Evolutionary conservation across 768 basidiomycete species (phyloP).

Genomic region (Tricholoma matsutake): DNA sequence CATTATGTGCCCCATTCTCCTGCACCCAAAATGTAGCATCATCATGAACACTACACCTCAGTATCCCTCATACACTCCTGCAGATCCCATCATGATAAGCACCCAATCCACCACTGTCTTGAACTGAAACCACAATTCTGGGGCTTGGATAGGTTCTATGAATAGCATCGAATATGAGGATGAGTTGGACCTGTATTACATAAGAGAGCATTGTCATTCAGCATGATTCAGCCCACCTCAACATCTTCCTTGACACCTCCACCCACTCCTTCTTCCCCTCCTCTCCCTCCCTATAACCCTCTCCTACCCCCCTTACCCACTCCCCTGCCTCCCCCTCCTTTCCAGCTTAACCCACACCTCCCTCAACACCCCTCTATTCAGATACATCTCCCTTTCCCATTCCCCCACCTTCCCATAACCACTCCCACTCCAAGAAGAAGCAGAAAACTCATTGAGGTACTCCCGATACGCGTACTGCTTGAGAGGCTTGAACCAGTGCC

Average conservation of each 20-base stretch:
- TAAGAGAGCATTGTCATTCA: too few relatives aligned
- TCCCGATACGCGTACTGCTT: constrained; percentile 73
- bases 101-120: too few relatives aligned
- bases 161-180: too few relatives aligned
- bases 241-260: constrained; percentile 34
- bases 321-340: constrained; percentile 49
- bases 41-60: too few relatives aligned
- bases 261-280: constrained; percentile 59
- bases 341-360: constrained; percentile 58
- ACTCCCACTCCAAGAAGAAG: constrained; percentile 17
- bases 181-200: too few relatives aligned
- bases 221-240: constrained; percentile 29
- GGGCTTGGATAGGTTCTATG: too few relatives aligned
- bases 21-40: too few relatives aligned
- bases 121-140: too few relatives aligned
- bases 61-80: too few relatives aligned
- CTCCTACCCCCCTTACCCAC: constrained; percentile 65
- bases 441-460: constrained; percentile 44
- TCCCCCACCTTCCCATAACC: constrained; percentile 31
- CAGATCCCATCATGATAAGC: too few relatives aligned
- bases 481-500: constrained; percentile 48
- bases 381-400: constrained; percentile 62
- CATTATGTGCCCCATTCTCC: too few relatives aligned
- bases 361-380: constrained; percentile 44
- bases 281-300: constrained; percentile 20